phyloP scores from a whole-genome alignment of 768 basidiomycete genomes.

The Rhodotorula kratochvilovae region DNA sequence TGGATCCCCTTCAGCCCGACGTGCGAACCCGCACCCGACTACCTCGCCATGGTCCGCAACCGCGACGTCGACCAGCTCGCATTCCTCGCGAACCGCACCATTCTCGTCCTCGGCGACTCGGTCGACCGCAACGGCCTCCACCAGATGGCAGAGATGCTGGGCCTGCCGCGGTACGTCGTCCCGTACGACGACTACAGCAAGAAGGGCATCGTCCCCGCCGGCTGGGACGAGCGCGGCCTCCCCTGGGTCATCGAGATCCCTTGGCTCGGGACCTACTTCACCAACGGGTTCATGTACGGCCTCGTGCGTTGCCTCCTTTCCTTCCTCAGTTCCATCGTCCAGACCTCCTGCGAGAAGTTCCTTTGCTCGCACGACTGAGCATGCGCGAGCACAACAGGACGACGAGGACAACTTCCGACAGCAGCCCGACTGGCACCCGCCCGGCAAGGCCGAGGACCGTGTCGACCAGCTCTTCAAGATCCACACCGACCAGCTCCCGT shows the following conservation, averaged over 20 bases:
- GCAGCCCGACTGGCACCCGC: constrained; percentile 40
- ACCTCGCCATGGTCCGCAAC: constrained; percentile 15
- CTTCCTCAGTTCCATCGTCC: too few relatives aligned
- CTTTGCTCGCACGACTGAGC: neutral
- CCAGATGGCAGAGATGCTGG: constrained; percentile 38
- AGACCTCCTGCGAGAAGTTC: too few relatives aligned
- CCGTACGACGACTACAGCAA: constrained; percentile 37
- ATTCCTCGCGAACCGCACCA: constrained; percentile 38
- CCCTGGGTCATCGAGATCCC: constrained; percentile 41
- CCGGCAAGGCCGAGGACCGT: constrained; percentile 42
- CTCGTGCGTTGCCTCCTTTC: constrained; percentile 27
- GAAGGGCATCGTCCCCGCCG: constrained; percentile 25
- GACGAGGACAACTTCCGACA: constrained; percentile 42
- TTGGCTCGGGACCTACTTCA: constrained; percentile 30
- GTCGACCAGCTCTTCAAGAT: constrained; percentile 41
- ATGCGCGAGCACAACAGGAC: constrained; percentile 16
- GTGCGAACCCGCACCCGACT: constrained; percentile 41
- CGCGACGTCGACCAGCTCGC: constrained; percentile 21
- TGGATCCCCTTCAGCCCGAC: constrained; percentile 37
- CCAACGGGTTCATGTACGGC: constrained; percentile 44
- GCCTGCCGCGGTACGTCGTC: constrained; percentile 33
- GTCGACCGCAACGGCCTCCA: constrained; percentile 42
- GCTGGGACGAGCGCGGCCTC: constrained; percentile 39
- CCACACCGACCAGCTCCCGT: constrained; percentile 33
- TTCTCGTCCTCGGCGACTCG: constrained; percentile 42